Evolutionary conservation across 345 rosid genomes (phyloP), one percentile per base, ranked within the genome.

Genomic region (Nasturtium officinale): DNA sequence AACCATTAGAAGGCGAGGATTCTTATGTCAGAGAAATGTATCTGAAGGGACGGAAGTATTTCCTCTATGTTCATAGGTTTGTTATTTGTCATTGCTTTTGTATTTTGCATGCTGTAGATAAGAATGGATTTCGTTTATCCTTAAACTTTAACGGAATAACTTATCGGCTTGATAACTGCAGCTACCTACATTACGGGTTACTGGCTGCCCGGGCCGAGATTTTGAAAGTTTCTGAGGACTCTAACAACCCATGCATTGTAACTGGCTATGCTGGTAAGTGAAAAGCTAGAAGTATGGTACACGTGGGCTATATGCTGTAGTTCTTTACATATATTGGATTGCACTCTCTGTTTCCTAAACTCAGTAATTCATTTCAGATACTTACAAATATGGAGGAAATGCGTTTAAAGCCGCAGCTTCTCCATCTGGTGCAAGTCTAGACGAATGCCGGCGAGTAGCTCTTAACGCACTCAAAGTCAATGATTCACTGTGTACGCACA

Each of bases 141-240:
- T 61, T 54, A 18, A 32, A 23, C 29, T 25, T 40, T 17, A 16
- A 69, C 8, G 59, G 33, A 55, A 9, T 54, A 25, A 43, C 38
- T 48, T 52, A 54, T 62, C 5, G 53, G 10, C 46, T 25, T 69
- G 30, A 75, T 69, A 51, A 69, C 56, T 66, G 61, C 88, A 94
- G 99, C 82, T 95, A 95, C 80, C 82, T 95, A 87, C 91, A 62
- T 79, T 95, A 88, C 72, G 99, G 99, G 33, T 81, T 95, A 78
- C 74, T 95, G 70, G 99, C 99, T 64, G 99, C 99, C 78, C 89
- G 99, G 75, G 98, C 92, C 3, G 98, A 91, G 69, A 95, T 95
- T 76, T 74, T 95, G 82, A 86, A 85, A 81, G 80, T 51, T 26
- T 88, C 90, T 23, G 89, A 80, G 54, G 95, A 69, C 33, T 72